Percentiles rank a stretch among this genome's conserved stretches.
Conservation (phyloP, 2,329 filamentous ascomycete genomes). For the Penicillium verrucosum region DNA sequence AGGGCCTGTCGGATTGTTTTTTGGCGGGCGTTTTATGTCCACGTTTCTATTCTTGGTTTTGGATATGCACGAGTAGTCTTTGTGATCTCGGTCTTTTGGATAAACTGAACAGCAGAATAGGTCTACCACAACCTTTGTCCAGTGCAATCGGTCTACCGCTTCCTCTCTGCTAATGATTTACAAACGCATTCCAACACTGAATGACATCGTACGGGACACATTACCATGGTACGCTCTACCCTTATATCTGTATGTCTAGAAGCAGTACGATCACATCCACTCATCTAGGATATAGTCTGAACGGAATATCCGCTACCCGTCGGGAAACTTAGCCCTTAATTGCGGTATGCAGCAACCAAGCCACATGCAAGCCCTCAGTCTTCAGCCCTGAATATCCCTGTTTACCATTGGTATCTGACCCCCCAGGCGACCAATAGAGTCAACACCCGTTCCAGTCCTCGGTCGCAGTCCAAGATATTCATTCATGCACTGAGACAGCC, state of each 20-base stretch:
- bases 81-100: not conserved
- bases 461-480: not conserved
- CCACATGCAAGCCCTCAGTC: not conserved
- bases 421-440: not conserved
- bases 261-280: not conserved
- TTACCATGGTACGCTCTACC: not conserved
- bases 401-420: not conserved
- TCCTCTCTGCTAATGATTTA: not conserved
- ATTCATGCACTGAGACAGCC: not conserved
- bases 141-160: not conserved
- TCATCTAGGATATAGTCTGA: not conserved
- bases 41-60: not conserved
- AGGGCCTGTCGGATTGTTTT: not conserved
- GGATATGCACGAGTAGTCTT: not conserved
- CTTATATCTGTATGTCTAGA: not conserved
- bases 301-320: not conserved
- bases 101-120: slow-evolving; percentile 6
- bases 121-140: not conserved
- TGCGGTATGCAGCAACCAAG: not conserved
- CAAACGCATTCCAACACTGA: too few species aligned
- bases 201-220: not conserved
- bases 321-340: not conserved
- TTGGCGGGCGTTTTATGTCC: not conserved
- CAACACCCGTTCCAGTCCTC: not conserved
- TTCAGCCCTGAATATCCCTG: not conserved